Percentiles rank a stretch among this genome's conserved stretches.
phyloP scores from a whole-genome alignment of 2,329 filamentous ascomycete species.

The Pestalotiopsis sp. region DNA sequence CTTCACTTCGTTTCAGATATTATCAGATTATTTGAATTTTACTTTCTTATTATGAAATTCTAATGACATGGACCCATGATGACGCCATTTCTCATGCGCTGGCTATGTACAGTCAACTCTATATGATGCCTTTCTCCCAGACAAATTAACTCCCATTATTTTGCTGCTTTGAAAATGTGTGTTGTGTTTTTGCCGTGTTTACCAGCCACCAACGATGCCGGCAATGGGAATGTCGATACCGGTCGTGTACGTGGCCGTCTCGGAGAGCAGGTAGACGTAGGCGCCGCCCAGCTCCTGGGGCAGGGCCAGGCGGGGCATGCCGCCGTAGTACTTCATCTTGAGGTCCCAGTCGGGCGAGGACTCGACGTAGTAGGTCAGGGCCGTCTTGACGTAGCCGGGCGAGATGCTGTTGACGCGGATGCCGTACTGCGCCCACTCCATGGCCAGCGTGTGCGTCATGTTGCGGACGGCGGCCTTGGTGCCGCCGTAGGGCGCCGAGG shows the following conservation, averaged over 20 bases:
- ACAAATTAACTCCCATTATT: background rate
- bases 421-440: constrained; percentile 51
- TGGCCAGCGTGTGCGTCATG: constrained; percentile 43
- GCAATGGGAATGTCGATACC: constrained; percentile 51
- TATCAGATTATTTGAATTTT: background rate
- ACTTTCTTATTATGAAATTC: constrained; percentile 1
- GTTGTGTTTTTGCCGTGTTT: background rate
- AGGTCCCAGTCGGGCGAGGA: constrained; percentile 57
- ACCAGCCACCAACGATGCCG: constrained; percentile 35
- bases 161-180: background rate
- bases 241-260: constrained; percentile 53
- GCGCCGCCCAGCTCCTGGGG: constrained; percentile 58
- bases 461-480: constrained; percentile 46
- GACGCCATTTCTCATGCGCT: background rate
- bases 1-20: background rate
- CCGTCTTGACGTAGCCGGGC: constrained; percentile 45
- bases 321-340: constrained; percentile 61
- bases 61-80: background rate
- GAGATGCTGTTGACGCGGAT: constrained; percentile 51
- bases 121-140: background rate
- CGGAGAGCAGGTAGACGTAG: constrained; percentile 59
- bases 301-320: constrained; percentile 56
- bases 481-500: constrained; percentile 50
- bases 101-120: background rate
- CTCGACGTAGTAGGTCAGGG: constrained; percentile 53